Evolutionary conservation across 2,329 filamentous ascomycete genomes (phyloP).

Genomic region (Mycosphaerella sp.): DNA sequence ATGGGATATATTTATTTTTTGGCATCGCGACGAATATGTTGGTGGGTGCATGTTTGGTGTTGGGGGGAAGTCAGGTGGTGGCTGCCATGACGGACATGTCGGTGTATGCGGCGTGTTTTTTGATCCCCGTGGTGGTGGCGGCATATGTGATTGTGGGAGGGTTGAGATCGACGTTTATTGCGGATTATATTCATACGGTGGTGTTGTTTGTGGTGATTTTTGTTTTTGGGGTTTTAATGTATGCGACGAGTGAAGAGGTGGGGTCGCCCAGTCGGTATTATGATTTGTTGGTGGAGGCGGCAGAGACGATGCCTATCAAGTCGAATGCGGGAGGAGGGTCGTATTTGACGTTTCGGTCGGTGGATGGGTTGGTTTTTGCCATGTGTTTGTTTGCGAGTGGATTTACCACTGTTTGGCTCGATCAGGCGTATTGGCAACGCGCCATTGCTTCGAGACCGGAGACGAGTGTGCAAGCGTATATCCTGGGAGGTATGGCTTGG

Average conservation of each 20-base stretch:
- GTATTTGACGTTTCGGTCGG: constrained; percentile 38
- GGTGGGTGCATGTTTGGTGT: constrained; percentile 39
- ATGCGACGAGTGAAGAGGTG: constrained; percentile 36
- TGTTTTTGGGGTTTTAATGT: constrained; percentile 41
- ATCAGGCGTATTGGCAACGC: constrained; percentile 42
- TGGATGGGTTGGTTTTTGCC: constrained; percentile 41
- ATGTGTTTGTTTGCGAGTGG: constrained; percentile 29
- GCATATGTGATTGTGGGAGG: constrained; percentile 36
- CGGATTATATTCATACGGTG: constrained; percentile 37
- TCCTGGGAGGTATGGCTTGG: constrained; percentile 43
- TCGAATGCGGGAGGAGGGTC: constrained; percentile 37
- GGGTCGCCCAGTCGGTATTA: constrained; percentile 38
- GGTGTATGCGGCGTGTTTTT: constrained; percentile 41
- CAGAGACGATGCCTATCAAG: constrained; percentile 33
- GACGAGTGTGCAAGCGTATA: constrained; percentile 35
- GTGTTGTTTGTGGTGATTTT: constrained; percentile 42
- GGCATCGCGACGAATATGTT: constrained; percentile 41
- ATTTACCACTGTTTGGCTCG: constrained; percentile 33
- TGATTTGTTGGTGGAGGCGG: constrained; percentile 37
- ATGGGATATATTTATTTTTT: constrained; percentile 34
- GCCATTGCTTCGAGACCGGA: constrained; percentile 38
- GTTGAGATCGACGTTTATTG: constrained; percentile 40
- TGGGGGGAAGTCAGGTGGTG: constrained; percentile 43
- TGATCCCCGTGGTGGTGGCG: constrained; percentile 39
- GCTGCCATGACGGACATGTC: constrained; percentile 41